These are phyloP conservation scores for Backusella tuberculispora DNA, from an alignment of 192 early-diverging fungal species.

Conservation along the genomic window DNA sequence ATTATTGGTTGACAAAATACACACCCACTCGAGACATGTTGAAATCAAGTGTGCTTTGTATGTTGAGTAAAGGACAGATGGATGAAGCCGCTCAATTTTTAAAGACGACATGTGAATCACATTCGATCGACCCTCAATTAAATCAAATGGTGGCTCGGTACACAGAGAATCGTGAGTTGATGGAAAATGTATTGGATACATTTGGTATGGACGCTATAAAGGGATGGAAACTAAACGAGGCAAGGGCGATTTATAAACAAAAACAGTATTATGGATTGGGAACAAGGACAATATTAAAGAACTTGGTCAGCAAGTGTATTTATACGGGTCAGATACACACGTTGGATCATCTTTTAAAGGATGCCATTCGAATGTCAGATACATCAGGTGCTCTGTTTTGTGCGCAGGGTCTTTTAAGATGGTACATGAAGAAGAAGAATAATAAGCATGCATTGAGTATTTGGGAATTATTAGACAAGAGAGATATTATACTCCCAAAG, in stretches of 20 bases:
- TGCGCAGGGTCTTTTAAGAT: slow-evolving; percentile 2
- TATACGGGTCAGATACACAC: not conserved
- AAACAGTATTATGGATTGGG: not conserved
- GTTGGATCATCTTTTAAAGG: not conserved
- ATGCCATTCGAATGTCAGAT: not conserved
- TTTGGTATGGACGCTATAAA: slow-evolving; percentile 10
- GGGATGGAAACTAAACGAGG: slow-evolving; percentile 11
- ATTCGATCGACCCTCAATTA: not conserved
- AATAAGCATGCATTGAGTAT: not conserved
- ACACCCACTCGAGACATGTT: not conserved
- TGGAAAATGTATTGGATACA: slow-evolving; percentile 20
- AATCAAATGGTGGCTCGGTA: not conserved
- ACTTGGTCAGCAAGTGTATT: not conserved
- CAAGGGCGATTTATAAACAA: not conserved
- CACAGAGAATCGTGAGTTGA: not conserved
- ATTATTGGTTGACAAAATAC: slow-evolving; percentile 1
- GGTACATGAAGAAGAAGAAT: slow-evolving; percentile 12
- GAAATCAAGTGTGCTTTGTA: slow-evolving; percentile 10
- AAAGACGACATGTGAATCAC: not conserved
- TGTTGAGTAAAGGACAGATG: not conserved
- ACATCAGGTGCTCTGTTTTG: not conserved
- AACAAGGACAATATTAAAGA: not conserved
- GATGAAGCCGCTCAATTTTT: not conserved
- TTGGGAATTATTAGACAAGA: slow-evolving; percentile 5
- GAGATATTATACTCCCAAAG: not conserved